Percentiles rank a stretch among this genome's conserved stretches.
phyloP scores from a whole-genome alignment of 2,329 filamentous ascomycete species.

The Epichloe sylvatica region DNA sequence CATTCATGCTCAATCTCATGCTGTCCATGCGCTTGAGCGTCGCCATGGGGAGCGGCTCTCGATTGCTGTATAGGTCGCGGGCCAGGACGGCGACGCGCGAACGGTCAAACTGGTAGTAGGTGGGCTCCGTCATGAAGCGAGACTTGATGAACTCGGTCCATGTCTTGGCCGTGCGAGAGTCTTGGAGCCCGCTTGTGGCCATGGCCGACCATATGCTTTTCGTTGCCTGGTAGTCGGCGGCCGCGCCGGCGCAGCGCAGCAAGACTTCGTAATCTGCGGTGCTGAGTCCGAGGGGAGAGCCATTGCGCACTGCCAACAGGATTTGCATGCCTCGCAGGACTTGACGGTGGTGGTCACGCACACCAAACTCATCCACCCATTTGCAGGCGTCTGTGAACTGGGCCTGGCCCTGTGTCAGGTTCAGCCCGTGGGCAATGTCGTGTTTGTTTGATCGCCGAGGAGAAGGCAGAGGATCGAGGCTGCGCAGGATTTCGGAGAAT shows the following conservation, averaged over 20 bases:
- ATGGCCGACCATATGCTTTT: slow-evolving; percentile 24
- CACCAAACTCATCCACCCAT: slow-evolving; percentile 29
- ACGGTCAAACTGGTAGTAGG: slow-evolving; percentile 34
- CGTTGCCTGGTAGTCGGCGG: slow-evolving; percentile 21
- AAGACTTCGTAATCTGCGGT: slow-evolving; percentile 30
- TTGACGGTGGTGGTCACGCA: slow-evolving; percentile 26
- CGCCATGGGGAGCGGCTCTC: slow-evolving; percentile 4
- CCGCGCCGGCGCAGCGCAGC: slow-evolving; percentile 34
- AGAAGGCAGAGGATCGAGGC: slow-evolving; percentile 42
- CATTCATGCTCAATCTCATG: slow-evolving; percentile 17
- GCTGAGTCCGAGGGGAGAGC: slow-evolving; percentile 15
- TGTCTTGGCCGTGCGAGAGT: slow-evolving; percentile 18
- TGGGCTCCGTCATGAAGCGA: slow-evolving; percentile 30
- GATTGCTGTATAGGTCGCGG: slow-evolving; percentile 22
- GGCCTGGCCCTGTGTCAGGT: slow-evolving; percentile 25
- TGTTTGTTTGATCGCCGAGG: slow-evolving; percentile 32
- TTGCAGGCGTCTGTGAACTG: slow-evolving; percentile 23
- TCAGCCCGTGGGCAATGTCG: slow-evolving; percentile 31
- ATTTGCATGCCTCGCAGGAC: slow-evolving; percentile 23
- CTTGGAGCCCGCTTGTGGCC: slow-evolving; percentile 12
- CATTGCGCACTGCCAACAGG: slow-evolving; percentile 21
- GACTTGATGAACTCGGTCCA: slow-evolving; percentile 35
- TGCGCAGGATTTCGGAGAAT: slow-evolving; percentile 50
- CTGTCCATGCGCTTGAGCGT: slow-evolving; percentile 16
- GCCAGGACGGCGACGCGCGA: slow-evolving; percentile 24